A percentile compares a stretch with the other conserved stretches of the same genome.
Evolutionary conservation across 495 filamentous ascomycete species (phyloP).

Genomic region (Penicillium samsonianum): DNA sequence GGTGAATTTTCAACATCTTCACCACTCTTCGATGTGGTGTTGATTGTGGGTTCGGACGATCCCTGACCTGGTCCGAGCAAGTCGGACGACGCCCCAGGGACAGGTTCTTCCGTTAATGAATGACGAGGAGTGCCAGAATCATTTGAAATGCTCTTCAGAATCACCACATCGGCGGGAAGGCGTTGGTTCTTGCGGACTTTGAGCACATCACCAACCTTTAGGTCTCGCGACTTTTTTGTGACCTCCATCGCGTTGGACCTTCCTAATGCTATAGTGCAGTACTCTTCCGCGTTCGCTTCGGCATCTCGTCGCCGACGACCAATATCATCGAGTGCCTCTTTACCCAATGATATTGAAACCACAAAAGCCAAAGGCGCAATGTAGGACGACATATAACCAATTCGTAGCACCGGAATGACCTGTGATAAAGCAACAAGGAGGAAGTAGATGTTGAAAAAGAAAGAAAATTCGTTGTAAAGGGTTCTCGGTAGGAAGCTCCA

Average conservation of each 20-base stretch:
- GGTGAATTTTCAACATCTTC: conserved; percentile 25
- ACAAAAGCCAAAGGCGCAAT: conserved; percentile 92
- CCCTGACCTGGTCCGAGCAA: conserved; percentile 29
- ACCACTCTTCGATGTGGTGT: conserved; percentile 13
- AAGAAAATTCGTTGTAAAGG: conserved; percentile 97
- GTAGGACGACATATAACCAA: conserved; percentile 94
- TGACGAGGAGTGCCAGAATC: conserved; percentile 49
- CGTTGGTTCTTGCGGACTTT: conserved; percentile 89
- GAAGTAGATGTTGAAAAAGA: conserved; percentile 99
- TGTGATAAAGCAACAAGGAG: conserved; percentile 93
- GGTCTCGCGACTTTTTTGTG: conserved; percentile 77
- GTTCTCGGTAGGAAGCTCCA: conserved; percentile 93
- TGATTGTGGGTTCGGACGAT: conserved; percentile 15
- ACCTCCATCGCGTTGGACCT: conserved; percentile 53
- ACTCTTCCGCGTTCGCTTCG: conserved; percentile 92
- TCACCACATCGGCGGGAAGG: conserved; percentile 91
- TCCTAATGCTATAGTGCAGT: conserved; percentile 72
- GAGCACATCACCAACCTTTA: conserved; percentile 93
- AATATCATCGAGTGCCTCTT: conserved; percentile 96
- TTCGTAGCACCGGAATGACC: conserved; percentile 80
- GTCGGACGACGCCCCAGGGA: conserved; percentile 18
- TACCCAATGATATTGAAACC: conserved; percentile 85
- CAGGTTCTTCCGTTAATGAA: conserved; percentile 19
- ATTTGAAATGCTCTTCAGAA: conserved; percentile 77
- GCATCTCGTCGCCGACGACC: conserved; percentile 79